Evolutionary conservation across 2,329 filamentous ascomycete species (phyloP).

Genomic region (Sarocladium oryzae): DNA sequence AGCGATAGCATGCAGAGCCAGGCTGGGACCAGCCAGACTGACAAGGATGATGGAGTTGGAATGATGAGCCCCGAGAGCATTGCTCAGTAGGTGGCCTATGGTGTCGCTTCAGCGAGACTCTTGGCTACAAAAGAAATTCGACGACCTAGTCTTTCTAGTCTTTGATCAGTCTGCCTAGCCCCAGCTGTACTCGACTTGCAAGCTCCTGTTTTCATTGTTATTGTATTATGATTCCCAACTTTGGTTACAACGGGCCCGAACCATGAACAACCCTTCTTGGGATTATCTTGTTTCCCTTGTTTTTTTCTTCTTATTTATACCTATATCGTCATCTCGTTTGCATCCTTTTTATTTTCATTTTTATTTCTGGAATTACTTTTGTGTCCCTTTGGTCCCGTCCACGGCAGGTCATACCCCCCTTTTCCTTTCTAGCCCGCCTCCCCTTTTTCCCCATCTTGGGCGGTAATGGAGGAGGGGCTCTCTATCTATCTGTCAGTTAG

Average conservation of each 20-base stretch:
- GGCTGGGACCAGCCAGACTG: slow-evolving; percentile 56
- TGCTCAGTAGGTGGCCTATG: slow-evolving; percentile 36
- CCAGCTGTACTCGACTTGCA: neutral
- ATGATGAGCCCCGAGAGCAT: slow-evolving; percentile 86
- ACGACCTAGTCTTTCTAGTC: too few species aligned
- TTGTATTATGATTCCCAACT: slow-evolving; percentile 3
- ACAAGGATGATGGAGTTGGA: slow-evolving; percentile 61
- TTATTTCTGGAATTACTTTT: neutral
- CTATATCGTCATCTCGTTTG: slow-evolving; percentile 1
- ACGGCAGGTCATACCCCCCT: neutral
- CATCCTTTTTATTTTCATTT: neutral
- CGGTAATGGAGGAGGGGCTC: too few species aligned
- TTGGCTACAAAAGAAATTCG: too few species aligned
- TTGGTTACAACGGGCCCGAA: slow-evolving; percentile 1
- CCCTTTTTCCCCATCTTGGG: neutral
- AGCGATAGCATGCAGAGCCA: slow-evolving; percentile 52
- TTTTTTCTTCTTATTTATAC: slow-evolving; percentile 7
- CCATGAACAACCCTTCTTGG: neutral
- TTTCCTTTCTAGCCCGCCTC: neutral
- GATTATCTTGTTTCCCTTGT: neutral
- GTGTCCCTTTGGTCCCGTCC: neutral
- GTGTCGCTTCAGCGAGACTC: too few species aligned
- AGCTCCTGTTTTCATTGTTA: neutral
- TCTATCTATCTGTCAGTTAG: too few species aligned
- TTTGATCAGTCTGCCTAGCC: too few species aligned